Conservation (phyloP, 2,329 filamentous ascomycete genomes). For the Fusarium fracticaudum region DNA sequence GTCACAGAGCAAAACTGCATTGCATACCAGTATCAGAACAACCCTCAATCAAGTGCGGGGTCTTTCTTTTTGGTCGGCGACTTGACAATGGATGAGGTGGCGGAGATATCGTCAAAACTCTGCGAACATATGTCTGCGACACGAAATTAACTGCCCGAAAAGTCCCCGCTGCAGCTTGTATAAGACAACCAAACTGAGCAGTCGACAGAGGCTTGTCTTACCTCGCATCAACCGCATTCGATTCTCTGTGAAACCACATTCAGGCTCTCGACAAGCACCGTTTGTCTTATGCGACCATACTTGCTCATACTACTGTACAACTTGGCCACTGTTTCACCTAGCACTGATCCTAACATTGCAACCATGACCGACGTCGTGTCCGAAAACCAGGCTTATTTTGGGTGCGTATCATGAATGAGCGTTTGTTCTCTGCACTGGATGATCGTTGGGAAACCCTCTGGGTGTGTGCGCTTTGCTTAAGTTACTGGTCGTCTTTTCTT, state of each 20-base stretch:
- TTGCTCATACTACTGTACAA: constrained; percentile 8
- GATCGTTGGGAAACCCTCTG: not conserved
- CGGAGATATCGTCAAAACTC: constrained; percentile 32
- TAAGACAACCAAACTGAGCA: constrained; percentile 15
- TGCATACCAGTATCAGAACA: not conserved
- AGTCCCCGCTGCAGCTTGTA: constrained; percentile 44
- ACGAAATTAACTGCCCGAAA: constrained; percentile 43
- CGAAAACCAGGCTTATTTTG: constrained; percentile 54
- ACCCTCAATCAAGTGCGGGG: constrained; percentile 13
- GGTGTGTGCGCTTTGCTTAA: constrained; percentile 3
- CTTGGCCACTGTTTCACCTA: constrained; percentile 13
- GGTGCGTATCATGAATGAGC: constrained; percentile 47
- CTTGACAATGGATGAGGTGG: not conserved
- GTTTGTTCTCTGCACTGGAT: not conserved
- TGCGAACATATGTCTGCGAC: constrained; percentile 21
- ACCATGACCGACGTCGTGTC: constrained; percentile 47
- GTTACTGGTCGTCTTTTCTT: not conserved
- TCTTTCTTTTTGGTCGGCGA: constrained; percentile 3
- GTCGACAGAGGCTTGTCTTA: constrained; percentile 3
- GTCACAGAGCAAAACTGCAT: not conserved
- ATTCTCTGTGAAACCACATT: constrained; percentile 6
- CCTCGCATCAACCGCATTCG: not conserved
- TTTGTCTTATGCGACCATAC: constrained; percentile 18
- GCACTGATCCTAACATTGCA: constrained; percentile 41
- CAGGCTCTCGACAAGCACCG: constrained; percentile 6